Evolutionary conservation across 176 grass and related monocot genomes (phyloP).

Genomic region (Rhynchospora breviuscula): DNA sequence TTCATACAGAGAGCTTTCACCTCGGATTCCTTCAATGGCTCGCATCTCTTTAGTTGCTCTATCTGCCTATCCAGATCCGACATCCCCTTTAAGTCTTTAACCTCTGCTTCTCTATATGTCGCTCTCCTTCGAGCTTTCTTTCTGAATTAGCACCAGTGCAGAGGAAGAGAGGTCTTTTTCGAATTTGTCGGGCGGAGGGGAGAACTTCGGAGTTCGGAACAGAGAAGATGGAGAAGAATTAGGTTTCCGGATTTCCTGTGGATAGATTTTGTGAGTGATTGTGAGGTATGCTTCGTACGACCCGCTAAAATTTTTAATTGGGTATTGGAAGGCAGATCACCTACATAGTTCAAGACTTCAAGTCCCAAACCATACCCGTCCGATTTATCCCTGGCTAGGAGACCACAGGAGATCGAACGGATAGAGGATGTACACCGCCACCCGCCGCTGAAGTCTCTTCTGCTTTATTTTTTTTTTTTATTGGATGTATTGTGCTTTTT

Average conservation of each 20-base stretch:
- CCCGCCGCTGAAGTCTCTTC: too few relatives aligned
- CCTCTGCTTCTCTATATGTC: not conserved
- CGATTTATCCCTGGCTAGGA: not conserved
- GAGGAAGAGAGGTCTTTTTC: not conserved
- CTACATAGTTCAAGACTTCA: too few relatives aligned
- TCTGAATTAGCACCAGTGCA: not conserved
- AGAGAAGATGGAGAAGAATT: not conserved
- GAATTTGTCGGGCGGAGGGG: constrained; percentile 9
- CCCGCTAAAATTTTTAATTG: not conserved
- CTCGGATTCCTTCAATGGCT: constrained; percentile 89
- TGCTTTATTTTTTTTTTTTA: too few relatives aligned
- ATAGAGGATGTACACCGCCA: too few relatives aligned
- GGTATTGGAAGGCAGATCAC: not conserved
- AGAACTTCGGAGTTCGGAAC: not conserved
- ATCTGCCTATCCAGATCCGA: constrained; percentile 98
- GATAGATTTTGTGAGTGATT: not conserved
- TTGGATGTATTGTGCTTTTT: too few relatives aligned
- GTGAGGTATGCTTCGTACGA: not conserved
- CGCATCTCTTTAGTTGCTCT: constrained; percentile 97
- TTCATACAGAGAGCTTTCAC: constrained; percentile 97
- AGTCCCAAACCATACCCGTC: too few relatives aligned
- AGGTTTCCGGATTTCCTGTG: not conserved
- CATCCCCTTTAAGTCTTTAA: constrained; percentile 21
- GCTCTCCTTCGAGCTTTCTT: not conserved
- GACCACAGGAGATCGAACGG: too few relatives aligned